Conservation (phyloP, 2,329 filamentous ascomycete species). For the Talaromyces funiculosus region DNA sequence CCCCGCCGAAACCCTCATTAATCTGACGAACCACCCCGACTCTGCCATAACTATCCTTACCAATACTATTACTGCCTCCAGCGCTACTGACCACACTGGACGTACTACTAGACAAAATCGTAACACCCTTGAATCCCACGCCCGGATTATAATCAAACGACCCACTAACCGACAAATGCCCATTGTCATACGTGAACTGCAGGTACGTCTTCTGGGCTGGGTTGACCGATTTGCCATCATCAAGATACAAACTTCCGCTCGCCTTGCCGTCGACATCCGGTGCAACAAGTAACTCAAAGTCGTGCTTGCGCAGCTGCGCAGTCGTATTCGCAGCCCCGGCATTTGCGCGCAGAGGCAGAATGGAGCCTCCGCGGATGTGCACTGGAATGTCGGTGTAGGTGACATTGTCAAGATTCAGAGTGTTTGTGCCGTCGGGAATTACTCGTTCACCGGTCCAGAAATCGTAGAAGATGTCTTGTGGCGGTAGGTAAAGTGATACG, state of each 20-base stretch:
- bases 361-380: constrained; percentile 56
- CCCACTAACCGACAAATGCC: constrained; percentile 31
- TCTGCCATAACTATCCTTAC: background rate
- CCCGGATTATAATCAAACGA: constrained; percentile 23
- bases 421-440: constrained; percentile 42
- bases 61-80: background rate
- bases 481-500: constrained; percentile 54
- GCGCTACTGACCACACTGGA: constrained; percentile 18
- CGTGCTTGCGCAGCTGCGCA: constrained; percentile 54
- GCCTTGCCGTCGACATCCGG: constrained; percentile 59
- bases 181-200: constrained; percentile 52
- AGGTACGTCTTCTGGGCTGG: constrained; percentile 53
- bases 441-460: constrained; percentile 50
- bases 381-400: constrained; percentile 53
- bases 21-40: background rate
- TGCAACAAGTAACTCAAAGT: constrained; percentile 68
- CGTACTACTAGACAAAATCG: constrained; percentile 39
- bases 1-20: background rate
- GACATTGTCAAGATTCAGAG: constrained; percentile 42
- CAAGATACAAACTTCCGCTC: constrained; percentile 64
- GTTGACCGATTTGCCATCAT: constrained; percentile 66
- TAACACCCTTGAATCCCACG: constrained; percentile 29
- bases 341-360: constrained; percentile 49
- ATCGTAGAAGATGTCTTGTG: constrained; percentile 56
- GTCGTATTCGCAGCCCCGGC: constrained; percentile 52